Percentiles rank a stretch among this genome's conserved stretches.
Conservation (phyloP, 2,329 filamentous ascomycete genomes). For the Ascochyta viciae-villosae region DNA sequence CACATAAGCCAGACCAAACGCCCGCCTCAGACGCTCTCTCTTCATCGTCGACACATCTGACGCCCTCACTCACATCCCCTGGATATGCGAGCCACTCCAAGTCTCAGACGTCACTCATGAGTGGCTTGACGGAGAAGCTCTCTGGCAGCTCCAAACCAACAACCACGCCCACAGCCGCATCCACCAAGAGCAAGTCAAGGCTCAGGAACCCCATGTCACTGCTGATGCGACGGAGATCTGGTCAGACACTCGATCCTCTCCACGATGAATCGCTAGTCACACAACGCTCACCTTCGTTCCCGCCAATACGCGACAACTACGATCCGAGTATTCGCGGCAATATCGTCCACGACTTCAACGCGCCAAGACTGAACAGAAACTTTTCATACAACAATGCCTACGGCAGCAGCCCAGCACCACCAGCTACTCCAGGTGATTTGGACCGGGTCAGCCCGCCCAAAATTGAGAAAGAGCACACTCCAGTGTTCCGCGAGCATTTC, state of each 20-base stretch:
- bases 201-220: slow-evolving; percentile 68
- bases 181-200: slow-evolving; percentile 56
- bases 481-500: slow-evolving; percentile 68
- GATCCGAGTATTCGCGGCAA: slow-evolving; percentile 69
- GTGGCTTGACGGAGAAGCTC: slow-evolving; percentile 42
- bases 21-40: slow-evolving; percentile 25
- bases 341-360: slow-evolving; percentile 70
- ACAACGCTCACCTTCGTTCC: slow-evolving; percentile 53
- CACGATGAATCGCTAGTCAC: slow-evolving; percentile 60
- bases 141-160: slow-evolving; percentile 31
- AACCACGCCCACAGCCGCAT: slow-evolving; percentile 26
- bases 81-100: slow-evolving; percentile 39
- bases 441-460: slow-evolving; percentile 45
- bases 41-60: slow-evolving; percentile 30
- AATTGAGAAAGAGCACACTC: slow-evolving; percentile 58
- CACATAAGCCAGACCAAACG: slow-evolving; percentile 29
- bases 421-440: slow-evolving; percentile 20
- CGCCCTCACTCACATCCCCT: slow-evolving; percentile 32
- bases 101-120: slow-evolving; percentile 44
- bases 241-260: slow-evolving; percentile 55
- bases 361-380: slow-evolving; percentile 59
- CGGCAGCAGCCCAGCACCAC: slow-evolving; percentile 20
- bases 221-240: slow-evolving; percentile 63
- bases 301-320: slow-evolving; percentile 65
- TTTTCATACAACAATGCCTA: slow-evolving; percentile 46